Evolutionary conservation across 345 rosid genomes (phyloP), one percentile per base, ranked within the genome.

Genomic region (Syzygium oleosum): DNA sequence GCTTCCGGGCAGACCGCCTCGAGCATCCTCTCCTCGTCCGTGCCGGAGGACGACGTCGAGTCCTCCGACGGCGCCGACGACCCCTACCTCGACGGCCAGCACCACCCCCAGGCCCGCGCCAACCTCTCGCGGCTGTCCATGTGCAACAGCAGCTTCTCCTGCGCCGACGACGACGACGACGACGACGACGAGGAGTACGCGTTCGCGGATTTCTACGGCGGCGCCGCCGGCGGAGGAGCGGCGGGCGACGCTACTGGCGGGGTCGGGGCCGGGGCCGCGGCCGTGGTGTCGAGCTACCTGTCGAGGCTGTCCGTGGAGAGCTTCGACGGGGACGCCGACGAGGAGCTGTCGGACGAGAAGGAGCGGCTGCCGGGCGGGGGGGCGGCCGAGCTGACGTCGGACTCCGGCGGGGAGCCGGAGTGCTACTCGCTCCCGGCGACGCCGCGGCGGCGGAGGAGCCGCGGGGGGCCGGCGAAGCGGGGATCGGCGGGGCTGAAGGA

Each of bases 311-410:
- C 98, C 2, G 73, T 95, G 0, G 98, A 95, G 87, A 91, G 91
- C 88, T 96, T 95, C 84, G 98, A 96, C 84, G 98, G 96, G 4
- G 97, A 96, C 86, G 98, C 96, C 5, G 97, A 96, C 85, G 98
- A 89, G 88, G 98, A 98, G 86, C 91, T 93, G 43, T 95, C 97
- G 51, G 96, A 93, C 17, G 92, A 90, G 1, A 79, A 91, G 41
- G 91, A 90, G 61, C 88, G 61, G 19, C 87, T 16, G 84, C 43
- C 25, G 54, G 49, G 25, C 58, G 23, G 79, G 85, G 90, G 63
- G 53, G 85, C 85, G 85, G 88, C 65, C n/a, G 91, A 86, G 29
- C 68, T 91, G 83, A 91, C 93, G 0, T 94, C 95, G 7, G 99
- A 94, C 77, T 96, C 98, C 38, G 96, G 92, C 52, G 85, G 93